A percentile compares a stretch with the other conserved stretches of the same genome.
These are phyloP conservation scores for Pseudocercospora musae DNA, from an alignment of 2,329 filamentous ascomycete species.

Conservation along the genomic window DNA sequence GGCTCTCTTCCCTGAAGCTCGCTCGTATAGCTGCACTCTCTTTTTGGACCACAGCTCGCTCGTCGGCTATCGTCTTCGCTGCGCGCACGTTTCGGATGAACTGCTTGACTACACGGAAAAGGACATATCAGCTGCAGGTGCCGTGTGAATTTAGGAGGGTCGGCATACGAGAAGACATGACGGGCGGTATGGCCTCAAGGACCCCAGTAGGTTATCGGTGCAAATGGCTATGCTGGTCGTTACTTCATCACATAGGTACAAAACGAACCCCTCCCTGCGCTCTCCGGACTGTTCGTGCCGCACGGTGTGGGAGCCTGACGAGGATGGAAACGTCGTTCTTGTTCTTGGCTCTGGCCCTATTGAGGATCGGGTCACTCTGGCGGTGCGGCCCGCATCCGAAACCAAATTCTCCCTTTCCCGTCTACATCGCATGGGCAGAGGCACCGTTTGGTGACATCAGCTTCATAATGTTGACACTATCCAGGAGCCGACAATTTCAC, in stretches of 20 bases:
- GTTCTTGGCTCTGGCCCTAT: background rate
- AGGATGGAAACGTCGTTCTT: background rate
- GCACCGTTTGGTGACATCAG: too few species aligned
- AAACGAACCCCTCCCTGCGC: background rate
- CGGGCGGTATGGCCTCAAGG: slow-evolving; percentile 16
- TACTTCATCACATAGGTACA: slow-evolving; percentile 2
- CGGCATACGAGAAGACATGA: slow-evolving; percentile 23
- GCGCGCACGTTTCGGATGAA: slow-evolving; percentile 99
- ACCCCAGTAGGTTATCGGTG: slow-evolving; percentile 12
- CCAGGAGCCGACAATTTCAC: slow-evolving; percentile 8
- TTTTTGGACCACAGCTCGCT: slow-evolving; percentile 96
- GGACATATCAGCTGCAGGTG: slow-evolving; percentile 1
- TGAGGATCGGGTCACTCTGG: background rate
- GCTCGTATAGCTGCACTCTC: slow-evolving; percentile 96
- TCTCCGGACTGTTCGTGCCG: background rate
- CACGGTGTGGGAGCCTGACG: background rate
- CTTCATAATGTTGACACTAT: background rate
- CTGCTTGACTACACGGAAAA: slow-evolving; percentile 73
- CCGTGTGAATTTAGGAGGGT: background rate
- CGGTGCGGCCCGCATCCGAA: background rate
- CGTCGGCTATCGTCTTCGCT: slow-evolving; percentile 97
- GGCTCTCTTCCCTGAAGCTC: slow-evolving; percentile 95
- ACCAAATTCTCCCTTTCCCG: background rate
- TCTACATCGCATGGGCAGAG: too few species aligned
- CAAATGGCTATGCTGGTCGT: background rate